A percentile compares a stretch with the other conserved stretches of the same genome.
These are phyloP conservation scores for Inga laurina DNA, from an alignment of 306 rosid genomes.

Conservation along the genomic window DNA sequence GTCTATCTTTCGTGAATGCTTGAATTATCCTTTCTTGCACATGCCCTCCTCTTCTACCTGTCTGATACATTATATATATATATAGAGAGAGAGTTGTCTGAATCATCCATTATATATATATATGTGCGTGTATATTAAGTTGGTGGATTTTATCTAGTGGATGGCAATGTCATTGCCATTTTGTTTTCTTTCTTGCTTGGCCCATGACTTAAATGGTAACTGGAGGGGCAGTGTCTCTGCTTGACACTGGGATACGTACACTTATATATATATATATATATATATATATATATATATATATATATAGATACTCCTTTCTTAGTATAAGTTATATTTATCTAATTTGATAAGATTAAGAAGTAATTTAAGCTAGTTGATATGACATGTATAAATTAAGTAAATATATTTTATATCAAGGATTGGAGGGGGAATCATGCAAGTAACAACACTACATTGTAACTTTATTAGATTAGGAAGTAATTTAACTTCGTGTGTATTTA, in stretches of 20 bases:
- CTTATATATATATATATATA: no score
- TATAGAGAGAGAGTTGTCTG: slow-evolving; percentile 18
- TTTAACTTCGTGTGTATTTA: background rate
- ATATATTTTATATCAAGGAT: no score
- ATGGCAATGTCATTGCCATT: slow-evolving; percentile 32
- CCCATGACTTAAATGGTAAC: background rate
- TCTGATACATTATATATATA: slow-evolving; percentile 32
- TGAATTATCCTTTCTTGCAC: slow-evolving; percentile 46
- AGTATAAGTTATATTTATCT: no score
- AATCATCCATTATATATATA: slow-evolving; percentile 20
- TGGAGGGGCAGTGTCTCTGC: background rate
- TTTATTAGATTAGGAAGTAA: no score
- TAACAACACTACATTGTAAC: background rate
- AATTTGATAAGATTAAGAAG: no score
- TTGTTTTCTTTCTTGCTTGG: background rate
- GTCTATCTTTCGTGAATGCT: slow-evolving; percentile 61
- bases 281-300: no score
- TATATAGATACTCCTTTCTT: no score
- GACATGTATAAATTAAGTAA: no score
- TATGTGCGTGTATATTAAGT: background rate
- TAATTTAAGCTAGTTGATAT: no score
- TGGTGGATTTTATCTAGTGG: slow-evolving; percentile 40
- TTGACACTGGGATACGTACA: background rate
- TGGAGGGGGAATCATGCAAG: background rate
- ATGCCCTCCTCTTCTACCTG: slow-evolving; percentile 49